Evolutionary conservation across 2,329 filamentous ascomycete genomes (phyloP).

Genomic region (Coniochaeta hoffmannii): DNA sequence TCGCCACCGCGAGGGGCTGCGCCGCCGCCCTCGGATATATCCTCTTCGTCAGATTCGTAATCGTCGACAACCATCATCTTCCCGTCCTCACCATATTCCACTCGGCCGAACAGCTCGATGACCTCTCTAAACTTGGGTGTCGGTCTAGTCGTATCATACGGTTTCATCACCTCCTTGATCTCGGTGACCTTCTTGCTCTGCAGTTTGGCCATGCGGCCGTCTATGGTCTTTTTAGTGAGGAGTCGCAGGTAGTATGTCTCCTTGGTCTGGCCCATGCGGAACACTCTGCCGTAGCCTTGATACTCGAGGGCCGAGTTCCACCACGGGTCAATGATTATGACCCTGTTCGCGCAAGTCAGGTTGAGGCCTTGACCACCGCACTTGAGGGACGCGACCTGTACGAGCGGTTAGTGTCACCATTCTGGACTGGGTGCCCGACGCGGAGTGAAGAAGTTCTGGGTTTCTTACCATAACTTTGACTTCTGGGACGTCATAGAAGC

Average conservation of each 20-base stretch:
- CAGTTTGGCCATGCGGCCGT: slow-evolving; percentile 46
- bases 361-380: slow-evolving; percentile 32
- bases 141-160: neutral
- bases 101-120: neutral
- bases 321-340: slow-evolving; percentile 49
- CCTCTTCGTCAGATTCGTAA: slow-evolving; percentile 1
- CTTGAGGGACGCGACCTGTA: slow-evolving; percentile 26
- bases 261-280: slow-evolving; percentile 56
- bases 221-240: slow-evolving; percentile 47
- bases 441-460: too few species aligned
- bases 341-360: slow-evolving; percentile 37
- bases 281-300: slow-evolving; percentile 56
- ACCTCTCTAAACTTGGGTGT: neutral
- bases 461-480: slow-evolving; percentile 28
- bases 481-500: slow-evolving; percentile 10
- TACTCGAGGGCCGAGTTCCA: slow-evolving; percentile 56
- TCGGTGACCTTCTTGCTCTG: slow-evolving; percentile 41
- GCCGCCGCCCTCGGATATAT: neutral
- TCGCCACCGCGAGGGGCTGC: neutral
- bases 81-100: neutral
- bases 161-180: neutral
- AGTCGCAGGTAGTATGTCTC: slow-evolving; percentile 53
- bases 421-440: too few species aligned
- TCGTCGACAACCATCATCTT: neutral
- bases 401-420: neutral